These are phyloP conservation scores for Epichloe baconii DNA, from an alignment of 2,329 filamentous ascomycete genomes.

Conservation along the genomic window DNA sequence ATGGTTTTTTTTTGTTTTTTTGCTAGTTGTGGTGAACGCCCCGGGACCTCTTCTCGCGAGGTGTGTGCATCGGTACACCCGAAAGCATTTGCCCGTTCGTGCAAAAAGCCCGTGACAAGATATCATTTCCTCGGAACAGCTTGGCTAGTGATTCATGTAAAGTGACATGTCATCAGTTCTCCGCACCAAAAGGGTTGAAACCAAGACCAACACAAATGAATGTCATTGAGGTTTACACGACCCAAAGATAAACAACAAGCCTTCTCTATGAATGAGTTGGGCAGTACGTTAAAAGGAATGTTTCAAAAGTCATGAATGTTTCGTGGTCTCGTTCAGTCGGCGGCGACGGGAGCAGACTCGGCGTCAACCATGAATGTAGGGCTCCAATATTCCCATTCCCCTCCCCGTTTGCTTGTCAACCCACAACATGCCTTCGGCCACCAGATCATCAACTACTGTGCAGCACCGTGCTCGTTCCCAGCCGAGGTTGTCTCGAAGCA, in stretches of 20 bases:
- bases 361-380: slow-evolving; percentile 55
- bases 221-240: too few relatives aligned
- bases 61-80: background rate
- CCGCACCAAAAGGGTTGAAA: too few relatives aligned
- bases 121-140: too few relatives aligned
- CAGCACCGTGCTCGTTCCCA: slow-evolving; percentile 79
- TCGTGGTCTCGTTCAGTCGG: background rate
- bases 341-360: slow-evolving; percentile 7
- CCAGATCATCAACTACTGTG: slow-evolving; percentile 80
- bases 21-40: background rate
- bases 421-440: slow-evolving; percentile 86
- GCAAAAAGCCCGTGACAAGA: too few relatives aligned
- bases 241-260: too few relatives aligned
- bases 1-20: background rate
- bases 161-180: too few relatives aligned
- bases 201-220: too few relatives aligned
- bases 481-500: slow-evolving; percentile 73
- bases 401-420: slow-evolving; percentile 62
- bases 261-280: too few relatives aligned
- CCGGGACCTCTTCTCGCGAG: background rate
- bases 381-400: slow-evolving; percentile 89
- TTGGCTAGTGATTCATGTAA: too few relatives aligned
- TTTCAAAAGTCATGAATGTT: too few relatives aligned
- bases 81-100: too few relatives aligned
- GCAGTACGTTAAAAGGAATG: too few relatives aligned